Percentiles rank a stretch among this genome's conserved stretches.
Conservation (phyloP, 768 basidiomycete species). For the Dacryopinax primogenitus region DNA sequence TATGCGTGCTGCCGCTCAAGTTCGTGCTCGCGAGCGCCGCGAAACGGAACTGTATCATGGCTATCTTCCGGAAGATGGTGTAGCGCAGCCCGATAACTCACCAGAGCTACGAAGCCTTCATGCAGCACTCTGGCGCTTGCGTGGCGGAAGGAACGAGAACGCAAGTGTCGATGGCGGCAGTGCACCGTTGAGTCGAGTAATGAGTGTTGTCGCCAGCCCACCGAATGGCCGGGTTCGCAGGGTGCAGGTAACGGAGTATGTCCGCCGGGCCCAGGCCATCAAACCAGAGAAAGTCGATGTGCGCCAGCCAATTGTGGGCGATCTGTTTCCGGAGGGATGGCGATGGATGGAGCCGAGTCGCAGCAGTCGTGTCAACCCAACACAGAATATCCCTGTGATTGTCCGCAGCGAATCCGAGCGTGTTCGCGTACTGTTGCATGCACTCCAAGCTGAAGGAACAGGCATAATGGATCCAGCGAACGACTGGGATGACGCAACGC, state of each 20-base stretch:
- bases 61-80: conserved; percentile 20
- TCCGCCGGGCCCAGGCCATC: background rate
- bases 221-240: background rate
- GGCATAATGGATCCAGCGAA: background rate
- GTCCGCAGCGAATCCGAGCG: background rate
- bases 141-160: background rate
- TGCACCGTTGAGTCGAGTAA: background rate
- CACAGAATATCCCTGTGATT: background rate
- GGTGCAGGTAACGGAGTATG: background rate
- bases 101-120: conserved; percentile 11
- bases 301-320: background rate
- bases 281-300: background rate
- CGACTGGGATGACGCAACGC: background rate
- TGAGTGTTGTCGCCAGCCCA: background rate
- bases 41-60: conserved; percentile 29
- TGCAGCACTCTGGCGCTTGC: background rate
- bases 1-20: conserved; percentile 31
- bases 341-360: background rate
- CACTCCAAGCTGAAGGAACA: background rate
- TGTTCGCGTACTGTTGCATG: background rate
- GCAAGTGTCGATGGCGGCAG: conserved; percentile 5
- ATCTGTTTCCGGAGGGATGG: background rate
- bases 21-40: conserved; percentile 51
- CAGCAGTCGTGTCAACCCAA: background rate
- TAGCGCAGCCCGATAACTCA: conserved; percentile 29